Percentiles rank a stretch among this genome's conserved stretches.
These are phyloP conservation scores for Curvularia sp. DNA, from an alignment of 2,329 filamentous ascomycete genomes.

Conservation along the genomic window DNA sequence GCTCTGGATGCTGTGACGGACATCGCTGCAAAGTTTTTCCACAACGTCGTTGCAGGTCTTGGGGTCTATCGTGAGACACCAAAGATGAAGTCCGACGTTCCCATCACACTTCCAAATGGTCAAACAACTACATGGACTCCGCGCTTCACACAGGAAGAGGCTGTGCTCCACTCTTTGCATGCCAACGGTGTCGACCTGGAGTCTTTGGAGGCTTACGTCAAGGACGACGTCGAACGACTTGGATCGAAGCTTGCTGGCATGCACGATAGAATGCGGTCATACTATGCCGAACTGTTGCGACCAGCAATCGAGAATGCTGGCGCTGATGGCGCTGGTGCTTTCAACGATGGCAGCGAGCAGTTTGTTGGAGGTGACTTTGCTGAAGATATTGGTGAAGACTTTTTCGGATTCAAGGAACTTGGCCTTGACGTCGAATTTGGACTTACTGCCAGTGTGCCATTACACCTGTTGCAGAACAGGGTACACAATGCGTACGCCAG, in stretches of 20 bases:
- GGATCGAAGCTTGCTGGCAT: conserved; percentile 79
- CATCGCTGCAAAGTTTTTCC: conserved; percentile 87
- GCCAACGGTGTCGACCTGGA: conserved; percentile 86
- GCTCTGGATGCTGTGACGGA: conserved; percentile 90
- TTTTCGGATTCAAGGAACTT: conserved; percentile 96
- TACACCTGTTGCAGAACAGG: conserved; percentile 91
- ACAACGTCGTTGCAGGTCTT: conserved; percentile 79
- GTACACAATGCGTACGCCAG: conserved; percentile 85
- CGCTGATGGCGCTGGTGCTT: conserved; percentile 84
- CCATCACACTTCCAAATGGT: conserved; percentile 36
- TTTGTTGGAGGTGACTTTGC: conserved; percentile 97
- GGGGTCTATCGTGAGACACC: conserved; percentile 84
- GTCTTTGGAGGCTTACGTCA: conserved; percentile 82
- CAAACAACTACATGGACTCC: conserved; percentile 61
- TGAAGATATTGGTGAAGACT: conserved; percentile 96
- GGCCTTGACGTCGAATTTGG: conserved; percentile 92
- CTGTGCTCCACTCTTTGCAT: conserved; percentile 82
- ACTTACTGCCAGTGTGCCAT: conserved; percentile 84
- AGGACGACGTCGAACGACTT: conserved; percentile 90
- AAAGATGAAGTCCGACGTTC: conserved; percentile 66
- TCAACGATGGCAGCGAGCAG: conserved; percentile 96
- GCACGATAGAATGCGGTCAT: conserved; percentile 92
- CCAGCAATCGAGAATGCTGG: conserved; percentile 81
- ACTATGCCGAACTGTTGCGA: conserved; percentile 90
- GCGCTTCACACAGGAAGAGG: conserved; percentile 82